Evolutionary conservation across 2,329 filamentous ascomycete genomes (phyloP), one percentile per base, ranked within the genome.

Genomic region (Orbilia oligospora): DNA sequence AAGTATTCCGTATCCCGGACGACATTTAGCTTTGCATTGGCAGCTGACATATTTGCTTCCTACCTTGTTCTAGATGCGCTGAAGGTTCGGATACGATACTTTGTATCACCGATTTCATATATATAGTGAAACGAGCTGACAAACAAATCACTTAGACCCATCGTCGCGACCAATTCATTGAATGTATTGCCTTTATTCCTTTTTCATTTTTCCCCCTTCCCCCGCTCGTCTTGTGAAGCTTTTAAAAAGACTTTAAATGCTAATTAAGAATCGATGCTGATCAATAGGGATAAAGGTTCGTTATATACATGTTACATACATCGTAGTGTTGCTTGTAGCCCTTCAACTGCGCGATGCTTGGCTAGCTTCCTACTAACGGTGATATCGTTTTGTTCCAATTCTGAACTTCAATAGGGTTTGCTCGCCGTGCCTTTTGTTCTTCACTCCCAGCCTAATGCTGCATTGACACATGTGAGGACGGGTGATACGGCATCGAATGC

Each of bases 361-460:
- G 5, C 24, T 24, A 8, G 51, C 10, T n/a, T 9, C 24, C 16
- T 36, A 14, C 53, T 58, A 20, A 58, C 53, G n/a, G 18, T n/a
- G n/a, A 22, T 38, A 38, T 12, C 24, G n/a, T n/a, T 38, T 30
- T 20, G 18, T 33, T 55, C 16, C 14, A 33, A 55, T 9, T 22
- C 18, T 22, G 53, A 10, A 22, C 8, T 14, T 9, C 8, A 41
- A 38, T 16, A 99, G 86, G 93, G 92, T 46, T 89, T 98, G 3
- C 87, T 98, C 12, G 96, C 96, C 0, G 95, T 98, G 0, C 96
- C 96, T 0, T 99, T 99, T 83, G 95, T 99, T 46, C 89, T 99
- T 68, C 94, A 97, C 84, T 97, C 95, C 0, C 94, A 98, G 83
- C 96, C 96, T 2, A 97, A 93, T 0, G 93, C 93, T 20, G 90